These are phyloP conservation scores for Platanus orientalis DNA, from an alignment of 164 flowering plant genomes.

Conservation along the genomic window DNA sequence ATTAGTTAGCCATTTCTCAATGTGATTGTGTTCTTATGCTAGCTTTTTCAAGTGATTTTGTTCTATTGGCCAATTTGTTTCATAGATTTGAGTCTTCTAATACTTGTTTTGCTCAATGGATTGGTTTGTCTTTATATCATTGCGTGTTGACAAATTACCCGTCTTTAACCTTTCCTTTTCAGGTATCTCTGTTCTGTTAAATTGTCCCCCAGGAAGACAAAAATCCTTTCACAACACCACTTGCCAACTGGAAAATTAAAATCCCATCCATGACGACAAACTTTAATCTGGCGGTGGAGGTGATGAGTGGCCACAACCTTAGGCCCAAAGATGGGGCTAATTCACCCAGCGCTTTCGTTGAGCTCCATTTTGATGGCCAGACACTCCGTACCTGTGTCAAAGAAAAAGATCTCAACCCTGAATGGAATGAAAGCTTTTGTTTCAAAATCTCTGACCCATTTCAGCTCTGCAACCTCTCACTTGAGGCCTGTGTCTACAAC, in stretches of 20 bases:
- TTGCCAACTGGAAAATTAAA: background rate
- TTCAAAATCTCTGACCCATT: slow-evolving; percentile 79
- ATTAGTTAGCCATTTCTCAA: no score
- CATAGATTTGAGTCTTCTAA: no score
- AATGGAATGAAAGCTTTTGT: slow-evolving; percentile 87
- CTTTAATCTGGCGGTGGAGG: slow-evolving; percentile 83
- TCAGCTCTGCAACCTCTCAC: slow-evolving; percentile 49
- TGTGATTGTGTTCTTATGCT: no score
- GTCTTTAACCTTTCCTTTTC: background rate
- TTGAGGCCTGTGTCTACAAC: slow-evolving; percentile 65
- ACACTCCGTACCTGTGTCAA: slow-evolving; percentile 67
- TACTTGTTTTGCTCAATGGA: no score
- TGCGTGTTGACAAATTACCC: background rate
- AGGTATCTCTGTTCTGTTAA: slow-evolving; percentile 9
- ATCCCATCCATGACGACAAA: slow-evolving; percentile 37
- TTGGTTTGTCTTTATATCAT: no score
- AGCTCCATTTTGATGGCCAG: slow-evolving; percentile 79
- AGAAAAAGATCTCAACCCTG: slow-evolving; percentile 86
- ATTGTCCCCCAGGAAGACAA: slow-evolving; percentile 1
- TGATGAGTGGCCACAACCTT: slow-evolving; percentile 76
- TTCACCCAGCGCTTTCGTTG: slow-evolving; percentile 70
- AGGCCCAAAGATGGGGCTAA: slow-evolving; percentile 87
- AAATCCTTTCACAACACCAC: slow-evolving; percentile 8
- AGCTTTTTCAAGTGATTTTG: no score
- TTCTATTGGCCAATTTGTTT: no score